Base-by-base conservation (phyloP, 2,329 filamentous ascomycete species). In the Fusarium oxysporum region DNA sequence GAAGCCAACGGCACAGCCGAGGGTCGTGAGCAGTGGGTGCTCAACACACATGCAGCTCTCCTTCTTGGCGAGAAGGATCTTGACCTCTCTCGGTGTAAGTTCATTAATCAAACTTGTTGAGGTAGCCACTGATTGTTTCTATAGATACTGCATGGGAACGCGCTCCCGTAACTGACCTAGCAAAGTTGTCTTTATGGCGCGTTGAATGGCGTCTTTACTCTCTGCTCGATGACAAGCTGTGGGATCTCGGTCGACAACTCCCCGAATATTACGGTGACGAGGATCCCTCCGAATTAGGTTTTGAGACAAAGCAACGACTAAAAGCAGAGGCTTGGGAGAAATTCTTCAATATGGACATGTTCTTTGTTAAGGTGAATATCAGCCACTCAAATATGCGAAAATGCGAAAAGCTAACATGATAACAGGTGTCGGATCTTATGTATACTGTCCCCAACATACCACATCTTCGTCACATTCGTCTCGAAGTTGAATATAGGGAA, bases 341-440 rank as follows among this genome's bases (percentile, higher is more conserved):
- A 73, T 91, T 91, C 78, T 80, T 85, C 67, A 84, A 85, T 23
- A 86, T 88, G 77, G 87, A 92, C 73, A 85, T 92, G 85, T 92
- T 92, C 78, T 92, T 92, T 75, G 87, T 92, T 70, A 92, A 91
- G 85, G 89, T 91, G 90, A 85, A 88, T 91, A 81, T 70, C 83
- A 30, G 35, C 68, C 25, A 48, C 48, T 33, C n/a, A 23, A 50
- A 40, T 17, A 9, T 57, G n/a, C 28, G 14, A 28, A 62, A 37
- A 45, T 40, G 16, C 30, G 16, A 50, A 16, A 25, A 40, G 35
- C 65, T 75, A 65, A 78, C 55, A 50, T 28, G 7, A 37, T 8
- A 71, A 23, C 32, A 91, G 89, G 83, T 89, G 59, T 90, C 89
- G 35, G 90, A 92, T 73, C 85, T 92, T 65, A 86, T 92, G 82